phyloP scores from a whole-genome alignment of 2,329 filamentous ascomycete genomes.

The Aspergillus pseudonomiae region DNA sequence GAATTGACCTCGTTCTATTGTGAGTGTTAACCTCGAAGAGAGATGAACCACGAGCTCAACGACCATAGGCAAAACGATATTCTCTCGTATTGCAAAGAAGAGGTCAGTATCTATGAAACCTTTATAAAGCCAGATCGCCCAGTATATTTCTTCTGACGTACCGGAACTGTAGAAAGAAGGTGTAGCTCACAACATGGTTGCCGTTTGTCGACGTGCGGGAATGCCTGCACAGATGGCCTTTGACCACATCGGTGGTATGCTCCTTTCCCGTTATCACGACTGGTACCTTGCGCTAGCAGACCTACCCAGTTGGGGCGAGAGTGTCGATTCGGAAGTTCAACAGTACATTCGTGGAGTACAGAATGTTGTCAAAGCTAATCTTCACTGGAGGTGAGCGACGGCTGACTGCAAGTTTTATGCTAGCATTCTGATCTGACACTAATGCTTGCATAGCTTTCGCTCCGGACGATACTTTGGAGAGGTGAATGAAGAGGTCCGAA shows the following conservation, averaged over 20 bases:
- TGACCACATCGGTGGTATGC: conserved; percentile 23
- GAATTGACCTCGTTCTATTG: conserved; percentile 24
- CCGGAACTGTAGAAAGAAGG: conserved; percentile 20
- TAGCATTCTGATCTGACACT: background rate
- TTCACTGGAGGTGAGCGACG: conserved; percentile 28
- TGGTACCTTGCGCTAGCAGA: conserved; percentile 29
- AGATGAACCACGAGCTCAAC: background rate
- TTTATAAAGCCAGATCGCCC: too few species aligned
- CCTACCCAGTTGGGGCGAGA: conserved; percentile 28
- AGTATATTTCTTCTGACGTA: background rate
- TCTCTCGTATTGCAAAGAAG: conserved; percentile 32
- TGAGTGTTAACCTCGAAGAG: conserved; percentile 7
- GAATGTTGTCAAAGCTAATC: conserved; percentile 27
- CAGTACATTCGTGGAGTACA: conserved; percentile 26
- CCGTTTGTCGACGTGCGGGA: conserved; percentile 20
- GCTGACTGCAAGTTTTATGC: background rate
- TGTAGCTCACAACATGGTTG: conserved; percentile 26
- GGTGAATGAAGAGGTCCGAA: conserved; percentile 17
- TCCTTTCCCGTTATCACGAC: conserved; percentile 24
- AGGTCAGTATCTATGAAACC: conserved; percentile 13
- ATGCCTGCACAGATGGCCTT: conserved; percentile 28
- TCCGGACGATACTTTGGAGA: conserved; percentile 26
- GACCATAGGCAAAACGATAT: conserved; percentile 27
- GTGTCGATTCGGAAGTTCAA: conserved; percentile 27
- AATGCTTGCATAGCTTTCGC: conserved; percentile 18